Percentiles rank a stretch among this genome's conserved stretches.
Conservation (phyloP, 306 rosid species). For the Citrullus amarus region DNA sequence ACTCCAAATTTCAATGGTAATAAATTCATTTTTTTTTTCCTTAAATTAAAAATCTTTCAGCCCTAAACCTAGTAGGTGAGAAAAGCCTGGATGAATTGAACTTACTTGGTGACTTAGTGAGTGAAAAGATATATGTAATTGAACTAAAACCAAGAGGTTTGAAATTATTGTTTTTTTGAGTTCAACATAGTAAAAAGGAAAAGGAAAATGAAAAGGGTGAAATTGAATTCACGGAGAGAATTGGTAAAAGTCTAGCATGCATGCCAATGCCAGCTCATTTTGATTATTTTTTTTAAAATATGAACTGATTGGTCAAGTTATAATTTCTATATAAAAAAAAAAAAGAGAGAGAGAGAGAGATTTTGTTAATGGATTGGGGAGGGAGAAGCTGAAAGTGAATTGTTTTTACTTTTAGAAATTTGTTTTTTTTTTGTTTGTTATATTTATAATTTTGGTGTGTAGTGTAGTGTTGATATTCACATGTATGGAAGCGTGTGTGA, state of each 20-base stretch:
- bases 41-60: no score
- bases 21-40: no score
- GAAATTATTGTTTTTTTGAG: no score
- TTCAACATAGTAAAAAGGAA: no score
- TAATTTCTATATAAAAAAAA: background rate
- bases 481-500: background rate
- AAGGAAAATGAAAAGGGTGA: background rate
- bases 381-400: background rate
- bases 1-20: no score
- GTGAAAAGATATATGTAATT: no score
- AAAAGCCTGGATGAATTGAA: no score
- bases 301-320: background rate
- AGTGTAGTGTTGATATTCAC: background rate
- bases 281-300: background rate
- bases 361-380: background rate
- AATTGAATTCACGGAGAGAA: background rate
- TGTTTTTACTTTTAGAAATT: background rate
- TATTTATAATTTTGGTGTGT: no score
- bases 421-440: background rate
- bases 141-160: no score
- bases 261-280: conserved; percentile 2
- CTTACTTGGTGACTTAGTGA: no score
- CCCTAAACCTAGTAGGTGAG: no score
- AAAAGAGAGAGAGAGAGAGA: background rate
- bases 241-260: background rate